Conservation (phyloP, 2,329 filamentous ascomycete genomes). For the Juglanconis sp. region DNA sequence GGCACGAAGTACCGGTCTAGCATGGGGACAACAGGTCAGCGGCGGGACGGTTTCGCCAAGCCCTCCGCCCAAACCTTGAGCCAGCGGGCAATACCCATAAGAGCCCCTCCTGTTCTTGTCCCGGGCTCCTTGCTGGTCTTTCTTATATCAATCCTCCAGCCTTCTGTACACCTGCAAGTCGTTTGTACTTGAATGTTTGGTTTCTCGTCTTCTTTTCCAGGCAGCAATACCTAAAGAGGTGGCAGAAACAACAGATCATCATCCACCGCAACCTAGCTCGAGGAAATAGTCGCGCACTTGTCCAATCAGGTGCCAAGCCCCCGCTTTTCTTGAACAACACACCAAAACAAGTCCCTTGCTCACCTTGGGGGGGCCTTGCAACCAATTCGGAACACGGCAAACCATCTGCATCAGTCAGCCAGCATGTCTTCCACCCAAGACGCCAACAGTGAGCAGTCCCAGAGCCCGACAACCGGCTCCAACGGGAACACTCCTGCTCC, state of each 20-base stretch:
- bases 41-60: slow-evolving; percentile 5
- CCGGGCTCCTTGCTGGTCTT: not conserved
- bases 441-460: slow-evolving; percentile 26
- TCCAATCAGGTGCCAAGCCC: slow-evolving; percentile 8
- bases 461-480: slow-evolving; percentile 42
- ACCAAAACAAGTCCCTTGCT: not conserved
- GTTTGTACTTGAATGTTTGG: too few species aligned
- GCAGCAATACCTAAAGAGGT: not conserved
- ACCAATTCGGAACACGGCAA: slow-evolving; percentile 5
- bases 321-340: not conserved
- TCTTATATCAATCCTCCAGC: not conserved
- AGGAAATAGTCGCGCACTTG: not conserved
- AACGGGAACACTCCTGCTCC: slow-evolving; percentile 53
- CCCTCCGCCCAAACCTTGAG: slow-evolving; percentile 8
- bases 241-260: not conserved
- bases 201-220: not conserved
- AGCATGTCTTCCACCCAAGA: slow-evolving; percentile 17
- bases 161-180: not conserved
- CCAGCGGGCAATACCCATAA: slow-evolving; percentile 7
- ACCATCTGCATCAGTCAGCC: not conserved
- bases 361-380: not conserved
- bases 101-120: slow-evolving; percentile 1
- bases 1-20: not conserved
- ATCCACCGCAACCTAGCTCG: not conserved
- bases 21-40: not conserved